These are phyloP conservation scores for Xylariaceae sp. DNA, from an alignment of 2,329 filamentous ascomycete genomes.

Conservation along the genomic window DNA sequence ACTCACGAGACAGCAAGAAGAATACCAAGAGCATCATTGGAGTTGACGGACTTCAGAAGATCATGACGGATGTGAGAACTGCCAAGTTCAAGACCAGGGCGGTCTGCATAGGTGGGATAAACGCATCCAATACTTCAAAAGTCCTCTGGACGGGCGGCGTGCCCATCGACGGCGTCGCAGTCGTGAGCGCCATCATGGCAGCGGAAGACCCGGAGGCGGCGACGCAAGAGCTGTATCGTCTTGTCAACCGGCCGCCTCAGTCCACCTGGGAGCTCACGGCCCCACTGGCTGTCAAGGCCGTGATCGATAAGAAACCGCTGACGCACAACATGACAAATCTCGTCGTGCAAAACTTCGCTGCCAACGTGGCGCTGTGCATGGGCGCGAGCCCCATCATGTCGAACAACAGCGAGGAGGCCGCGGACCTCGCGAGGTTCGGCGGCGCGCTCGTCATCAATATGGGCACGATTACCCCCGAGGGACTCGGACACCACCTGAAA, in stretches of 20 bases:
- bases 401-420: conserved; percentile 75
- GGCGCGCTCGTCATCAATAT: conserved; percentile 88
- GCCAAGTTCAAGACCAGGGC: conserved; percentile 46
- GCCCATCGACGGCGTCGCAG: conserved; percentile 71
- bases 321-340: conserved; percentile 97
- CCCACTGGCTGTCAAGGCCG: conserved; percentile 48
- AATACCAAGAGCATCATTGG: conserved; percentile 81
- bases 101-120: conserved; percentile 88
- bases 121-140: conserved; percentile 65
- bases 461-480: conserved; percentile 80
- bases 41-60: conserved; percentile 61
- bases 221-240: conserved; percentile 51
- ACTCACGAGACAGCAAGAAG: conserved; percentile 56
- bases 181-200: conserved; percentile 84
- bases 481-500: conserved; percentile 63
- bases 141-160: conserved; percentile 69
- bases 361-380: conserved; percentile 79
- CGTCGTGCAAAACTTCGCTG: conserved; percentile 91
- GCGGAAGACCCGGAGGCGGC: conserved; percentile 61
- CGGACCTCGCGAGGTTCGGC: conserved; percentile 69
- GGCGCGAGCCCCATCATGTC: conserved; percentile 94
- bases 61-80: conserved; percentile 55
- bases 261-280: conserved; percentile 27
- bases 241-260: conserved; percentile 40
- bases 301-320: conserved; percentile 63